phyloP scores from a whole-genome alignment of 768 basidiomycete genomes.

The Mycena chlorophos region DNA sequence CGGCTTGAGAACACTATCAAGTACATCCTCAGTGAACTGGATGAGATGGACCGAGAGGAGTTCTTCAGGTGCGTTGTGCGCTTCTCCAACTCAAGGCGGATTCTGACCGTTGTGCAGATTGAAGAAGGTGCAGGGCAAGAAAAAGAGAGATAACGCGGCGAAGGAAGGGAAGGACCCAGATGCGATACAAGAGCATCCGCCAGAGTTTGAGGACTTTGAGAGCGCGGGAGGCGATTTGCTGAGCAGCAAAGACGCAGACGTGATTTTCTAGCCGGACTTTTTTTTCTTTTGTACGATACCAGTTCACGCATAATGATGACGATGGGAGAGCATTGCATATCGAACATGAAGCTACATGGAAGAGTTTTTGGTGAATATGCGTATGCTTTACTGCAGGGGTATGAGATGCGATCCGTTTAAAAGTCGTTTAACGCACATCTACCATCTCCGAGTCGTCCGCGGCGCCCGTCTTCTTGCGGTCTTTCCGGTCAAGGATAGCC shows the following conservation, averaged over 20 bases:
- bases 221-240: constrained; percentile 62
- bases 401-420: constrained; percentile 16
- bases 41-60: constrained; percentile 97
- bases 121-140: constrained; percentile 97
- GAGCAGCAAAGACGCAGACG: constrained; percentile 85
- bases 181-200: constrained; percentile 30
- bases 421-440: constrained; percentile 53
- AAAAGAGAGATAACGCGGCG: constrained; percentile 76
- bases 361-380: constrained; percentile 5
- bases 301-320: constrained; percentile 16
- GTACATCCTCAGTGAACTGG: constrained; percentile 95
- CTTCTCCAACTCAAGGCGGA: background rate
- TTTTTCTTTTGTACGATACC: constrained; percentile 17
- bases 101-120: constrained; percentile 48
- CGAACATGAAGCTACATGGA: constrained; percentile 51
- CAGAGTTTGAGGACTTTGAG: constrained; percentile 34
- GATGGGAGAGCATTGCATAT: constrained; percentile 51
- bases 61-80: constrained; percentile 70
- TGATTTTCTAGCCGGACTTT: constrained; percentile 71
- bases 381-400: constrained; percentile 37
- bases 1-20: constrained; percentile 96
- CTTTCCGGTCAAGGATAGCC: constrained; percentile 85
- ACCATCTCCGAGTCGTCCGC: constrained; percentile 76
- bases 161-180: constrained; percentile 30
- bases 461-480: constrained; percentile 63